Percentiles rank a stretch among this genome's conserved stretches.
phyloP scores from a whole-genome alignment of 495 filamentous ascomycete genomes.

The Thermothielavioides terrestris region DNA sequence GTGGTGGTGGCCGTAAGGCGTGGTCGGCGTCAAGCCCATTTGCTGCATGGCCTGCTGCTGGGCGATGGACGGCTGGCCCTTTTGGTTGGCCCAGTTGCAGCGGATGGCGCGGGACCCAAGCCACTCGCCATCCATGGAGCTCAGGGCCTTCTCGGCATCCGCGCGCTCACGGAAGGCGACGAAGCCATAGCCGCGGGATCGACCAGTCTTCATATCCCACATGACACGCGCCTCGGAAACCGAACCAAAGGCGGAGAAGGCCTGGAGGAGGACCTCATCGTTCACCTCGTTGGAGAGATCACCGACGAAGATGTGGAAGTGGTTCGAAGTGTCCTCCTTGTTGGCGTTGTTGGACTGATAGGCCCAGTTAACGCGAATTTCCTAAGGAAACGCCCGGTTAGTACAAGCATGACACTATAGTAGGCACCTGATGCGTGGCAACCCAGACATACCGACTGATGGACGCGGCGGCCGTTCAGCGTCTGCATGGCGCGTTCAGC shows the following conservation, averaged over 20 bases:
- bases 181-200: slow-evolving; percentile 95
- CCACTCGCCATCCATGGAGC: slow-evolving; percentile 99
- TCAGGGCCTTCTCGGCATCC: slow-evolving; percentile 93
- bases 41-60: slow-evolving; percentile 95
- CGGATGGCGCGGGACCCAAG: slow-evolving; percentile 96
- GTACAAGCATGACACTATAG: slow-evolving; percentile 1
- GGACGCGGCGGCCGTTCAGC: slow-evolving; percentile 87
- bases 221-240: slow-evolving; percentile 99
- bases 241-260: slow-evolving; percentile 91
- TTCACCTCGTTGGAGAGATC: slow-evolving; percentile 99
- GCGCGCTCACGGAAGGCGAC: slow-evolving; percentile 92
- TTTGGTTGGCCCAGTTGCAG: slow-evolving; percentile 99
- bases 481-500: slow-evolving; percentile 97
- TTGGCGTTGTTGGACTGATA: slow-evolving; percentile 92
- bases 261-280: slow-evolving; percentile 88
- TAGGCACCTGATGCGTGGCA: neutral
- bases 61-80: slow-evolving; percentile 95
- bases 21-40: slow-evolving; percentile 98
- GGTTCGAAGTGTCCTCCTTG: slow-evolving; percentile 97
- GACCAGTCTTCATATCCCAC: slow-evolving; percentile 99
- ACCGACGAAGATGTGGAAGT: slow-evolving; percentile 99
- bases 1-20: slow-evolving; percentile 92
- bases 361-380: slow-evolving; percentile 99
- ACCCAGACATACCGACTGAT: slow-evolving; percentile 67
- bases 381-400: slow-evolving; percentile 53